Conservation (phyloP, 2,329 filamentous ascomycete species). For the Alternaria angustiovoidea region DNA sequence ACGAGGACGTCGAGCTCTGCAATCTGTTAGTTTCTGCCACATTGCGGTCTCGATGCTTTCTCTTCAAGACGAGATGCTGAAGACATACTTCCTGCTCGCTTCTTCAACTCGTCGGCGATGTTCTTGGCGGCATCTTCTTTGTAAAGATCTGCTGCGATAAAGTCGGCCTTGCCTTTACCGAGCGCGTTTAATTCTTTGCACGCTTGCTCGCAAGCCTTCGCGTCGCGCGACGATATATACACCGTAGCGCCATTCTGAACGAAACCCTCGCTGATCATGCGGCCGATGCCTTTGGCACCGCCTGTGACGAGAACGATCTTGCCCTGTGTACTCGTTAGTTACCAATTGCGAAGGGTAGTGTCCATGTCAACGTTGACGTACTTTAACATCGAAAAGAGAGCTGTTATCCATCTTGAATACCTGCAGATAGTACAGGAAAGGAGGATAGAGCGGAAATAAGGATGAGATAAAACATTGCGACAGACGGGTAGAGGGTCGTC, state of each 20-base stretch:
- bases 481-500: conserved; percentile 9
- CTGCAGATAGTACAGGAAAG: neutral
- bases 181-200: conserved; percentile 65
- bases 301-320: conserved; percentile 59
- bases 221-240: conserved; percentile 73
- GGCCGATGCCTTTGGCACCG: conserved; percentile 67
- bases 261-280: conserved; percentile 73
- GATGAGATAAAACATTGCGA: conserved; percentile 11
- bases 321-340: conserved; percentile 31
- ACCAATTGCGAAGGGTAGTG: neutral
- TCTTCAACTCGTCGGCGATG: conserved; percentile 65
- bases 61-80: too few species aligned
- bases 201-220: conserved; percentile 67
- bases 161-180: conserved; percentile 65
- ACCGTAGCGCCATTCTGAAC: conserved; percentile 71
- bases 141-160: conserved; percentile 69
- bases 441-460: neutral
- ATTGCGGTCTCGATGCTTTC: neutral
- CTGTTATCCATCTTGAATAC: conserved; percentile 44
- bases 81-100: conserved; percentile 55
- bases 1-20: conserved; percentile 67
- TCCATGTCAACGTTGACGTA: conserved; percentile 10
- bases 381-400: conserved; percentile 50
- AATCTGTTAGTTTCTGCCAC: neutral
- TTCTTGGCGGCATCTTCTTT: conserved; percentile 66